Percentiles rank a stretch among this genome's conserved stretches.
Evolutionary conservation across 2,329 filamentous ascomycete species (phyloP).

Genomic region (Gnomoniopsis sp.): DNA sequence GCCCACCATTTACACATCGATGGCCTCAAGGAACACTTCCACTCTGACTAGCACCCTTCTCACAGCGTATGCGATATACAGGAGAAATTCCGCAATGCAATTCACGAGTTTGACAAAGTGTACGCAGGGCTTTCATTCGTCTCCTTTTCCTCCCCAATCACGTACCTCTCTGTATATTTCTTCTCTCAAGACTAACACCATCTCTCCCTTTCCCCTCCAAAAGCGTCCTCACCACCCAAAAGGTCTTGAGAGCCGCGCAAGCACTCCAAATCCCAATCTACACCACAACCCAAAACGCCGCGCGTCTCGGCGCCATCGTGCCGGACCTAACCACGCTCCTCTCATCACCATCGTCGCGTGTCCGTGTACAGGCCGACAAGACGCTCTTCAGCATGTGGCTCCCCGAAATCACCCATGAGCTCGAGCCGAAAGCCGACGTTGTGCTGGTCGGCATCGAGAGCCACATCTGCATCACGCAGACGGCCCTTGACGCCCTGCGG

Average conservation of each 20-base stretch:
- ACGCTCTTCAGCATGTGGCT: slow-evolving; percentile 86
- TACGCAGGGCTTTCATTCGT: slow-evolving; percentile 37
- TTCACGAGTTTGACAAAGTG: slow-evolving; percentile 83
- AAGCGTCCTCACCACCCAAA: slow-evolving; percentile 64
- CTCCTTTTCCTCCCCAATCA: slow-evolving; percentile 12
- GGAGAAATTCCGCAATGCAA: slow-evolving; percentile 82
- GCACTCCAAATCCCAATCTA: slow-evolving; percentile 74
- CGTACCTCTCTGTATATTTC: neutral
- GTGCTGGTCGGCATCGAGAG: slow-evolving; percentile 88
- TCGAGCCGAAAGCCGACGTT: slow-evolving; percentile 44
- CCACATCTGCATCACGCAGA: slow-evolving; percentile 95
- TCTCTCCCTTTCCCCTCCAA: neutral
- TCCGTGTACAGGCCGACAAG: slow-evolving; percentile 66
- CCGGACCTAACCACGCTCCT: slow-evolving; percentile 61
- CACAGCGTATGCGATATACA: slow-evolving; percentile 87
- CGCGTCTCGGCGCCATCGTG: slow-evolving; percentile 77
- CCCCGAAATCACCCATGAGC: slow-evolving; percentile 54
- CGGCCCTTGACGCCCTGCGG: slow-evolving; percentile 73
- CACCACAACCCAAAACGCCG: slow-evolving; percentile 79
- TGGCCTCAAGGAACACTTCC: neutral
- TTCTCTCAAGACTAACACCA: neutral
- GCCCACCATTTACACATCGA: neutral
- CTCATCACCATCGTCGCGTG: slow-evolving; percentile 43
- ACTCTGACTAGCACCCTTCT: neutral
- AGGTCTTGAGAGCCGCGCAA: slow-evolving; percentile 63